Evolutionary conservation across 2,329 filamentous ascomycete genomes (phyloP).

Genomic region (Paecilomyces fulvus): DNA sequence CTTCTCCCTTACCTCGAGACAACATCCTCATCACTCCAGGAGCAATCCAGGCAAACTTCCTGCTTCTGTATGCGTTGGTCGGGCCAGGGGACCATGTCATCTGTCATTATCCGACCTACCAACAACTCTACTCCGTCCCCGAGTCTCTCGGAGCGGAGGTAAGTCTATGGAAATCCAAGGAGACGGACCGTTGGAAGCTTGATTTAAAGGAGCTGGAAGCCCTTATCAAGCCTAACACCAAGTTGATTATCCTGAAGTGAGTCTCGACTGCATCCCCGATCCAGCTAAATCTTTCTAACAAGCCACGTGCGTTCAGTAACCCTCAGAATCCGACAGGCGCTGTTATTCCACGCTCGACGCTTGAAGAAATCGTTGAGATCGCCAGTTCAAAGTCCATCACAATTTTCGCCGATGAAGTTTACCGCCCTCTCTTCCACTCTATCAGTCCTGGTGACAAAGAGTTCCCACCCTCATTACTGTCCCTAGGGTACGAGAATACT

Average conservation of each 20-base stretch:
- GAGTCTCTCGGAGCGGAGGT: slow-evolving; percentile 67
- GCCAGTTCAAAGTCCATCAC: slow-evolving; percentile 56
- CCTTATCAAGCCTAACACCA: slow-evolving; percentile 46
- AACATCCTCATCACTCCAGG: slow-evolving; percentile 70
- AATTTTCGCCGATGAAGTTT: slow-evolving; percentile 72
- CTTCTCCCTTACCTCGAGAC: slow-evolving; percentile 43
- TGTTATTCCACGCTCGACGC: slow-evolving; percentile 52
- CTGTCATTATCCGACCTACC: slow-evolving; percentile 80
- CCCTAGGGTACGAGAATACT: slow-evolving; percentile 61
- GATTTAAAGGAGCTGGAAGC: slow-evolving; percentile 57
- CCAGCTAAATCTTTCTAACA: background rate
- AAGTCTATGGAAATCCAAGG: slow-evolving; percentile 62
- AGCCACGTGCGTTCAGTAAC: slow-evolving; percentile 44
- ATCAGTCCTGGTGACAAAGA: slow-evolving; percentile 45
- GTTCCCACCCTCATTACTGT: slow-evolving; percentile 59
- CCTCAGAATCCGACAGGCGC: slow-evolving; percentile 77
- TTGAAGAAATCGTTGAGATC: slow-evolving; percentile 55
- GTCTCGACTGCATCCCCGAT: background rate
- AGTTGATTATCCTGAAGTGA: slow-evolving; percentile 55
- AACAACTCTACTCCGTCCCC: slow-evolving; percentile 72
- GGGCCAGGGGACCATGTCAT: slow-evolving; percentile 72
- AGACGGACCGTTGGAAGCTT: slow-evolving; percentile 57
- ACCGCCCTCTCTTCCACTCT: slow-evolving; percentile 72
- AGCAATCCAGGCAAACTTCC: slow-evolving; percentile 75
- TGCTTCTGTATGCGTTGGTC: slow-evolving; percentile 66